Base-by-base conservation (phyloP, 108 stramenopile genomes). In the Cyclotella sp. region DNA sequence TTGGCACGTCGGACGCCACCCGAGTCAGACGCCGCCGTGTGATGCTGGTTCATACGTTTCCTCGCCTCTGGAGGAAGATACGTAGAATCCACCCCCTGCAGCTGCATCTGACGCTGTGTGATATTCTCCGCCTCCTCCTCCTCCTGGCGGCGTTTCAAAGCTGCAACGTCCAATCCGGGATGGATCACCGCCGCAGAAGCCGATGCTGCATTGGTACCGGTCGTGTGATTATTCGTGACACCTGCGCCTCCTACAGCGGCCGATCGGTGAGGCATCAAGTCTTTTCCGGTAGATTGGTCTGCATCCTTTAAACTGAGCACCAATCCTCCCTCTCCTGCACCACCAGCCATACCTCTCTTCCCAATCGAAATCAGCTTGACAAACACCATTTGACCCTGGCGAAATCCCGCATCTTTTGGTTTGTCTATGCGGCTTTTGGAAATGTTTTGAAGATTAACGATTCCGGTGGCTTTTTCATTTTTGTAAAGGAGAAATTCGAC, bases 301-400 rank as follows among this genome's bases (percentile, higher is more conserved):
- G 95, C 97, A 77, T 99, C 98, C 84, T 97, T 97, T 63, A 97
- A 82, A 62, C 89, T 92, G 1, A 97, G 82, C 58, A 90, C 72
- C 10, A 98, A 58, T 46, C 89, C 92, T 39, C 88, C 78, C 60
- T 70, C 77, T 24, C 86, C 75, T 13, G 81, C 82, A 55, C 79
- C 84, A 18, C 51, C 77, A 7, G 63, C 40, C 11, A 72, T 62
- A 6, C 81, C 77, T 21, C 82, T 58, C 49, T 75, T 69, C 0
- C 88, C 91, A 57, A 93, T 72, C 9, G 89, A 93, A 30, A 99
- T 91, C 18, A 99, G 84, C 80, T 99, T 99, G 74, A 97, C 96
- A 82, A 86, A 91, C 10, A 96, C 91, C 30, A 59, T 52, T 81
- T 97, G 93, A 4, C 86, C 88, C 58, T 83, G 82, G 27, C 87